Conservation (phyloP, 2,329 filamentous ascomycete species). For the Cladosporium sp. region DNA sequence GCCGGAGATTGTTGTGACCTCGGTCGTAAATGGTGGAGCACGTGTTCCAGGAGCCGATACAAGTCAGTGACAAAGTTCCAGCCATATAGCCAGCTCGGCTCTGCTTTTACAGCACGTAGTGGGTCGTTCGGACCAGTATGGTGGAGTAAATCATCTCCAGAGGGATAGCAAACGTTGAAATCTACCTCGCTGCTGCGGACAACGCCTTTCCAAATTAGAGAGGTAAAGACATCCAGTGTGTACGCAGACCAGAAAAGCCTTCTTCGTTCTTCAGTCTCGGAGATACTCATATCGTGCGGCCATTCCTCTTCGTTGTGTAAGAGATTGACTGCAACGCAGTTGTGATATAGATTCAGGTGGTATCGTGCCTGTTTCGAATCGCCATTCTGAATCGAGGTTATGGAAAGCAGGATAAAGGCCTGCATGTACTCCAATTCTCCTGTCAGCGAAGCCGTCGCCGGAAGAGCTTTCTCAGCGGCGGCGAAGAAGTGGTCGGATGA, state of each 20-base stretch:
- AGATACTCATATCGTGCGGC: conserved; percentile 46
- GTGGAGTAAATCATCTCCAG: background rate
- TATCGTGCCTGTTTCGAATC: conserved; percentile 50
- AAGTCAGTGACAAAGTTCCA: conserved; percentile 61
- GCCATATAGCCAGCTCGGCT: conserved; percentile 51
- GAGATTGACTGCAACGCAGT: conserved; percentile 48
- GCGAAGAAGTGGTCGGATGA: conserved; percentile 44
- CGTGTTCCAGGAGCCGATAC: conserved; percentile 57
- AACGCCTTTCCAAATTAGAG: conserved; percentile 54
- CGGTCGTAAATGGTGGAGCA: conserved; percentile 15
- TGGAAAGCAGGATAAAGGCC: conserved; percentile 47
- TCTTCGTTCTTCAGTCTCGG: conserved; percentile 52
- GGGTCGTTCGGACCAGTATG: conserved; percentile 26
- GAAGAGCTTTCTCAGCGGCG: conserved; percentile 28
- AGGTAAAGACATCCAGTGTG: conserved; percentile 56
- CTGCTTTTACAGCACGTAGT: conserved; percentile 37
- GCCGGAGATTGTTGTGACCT: background rate
- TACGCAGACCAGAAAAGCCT: conserved; percentile 59
- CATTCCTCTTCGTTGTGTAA: conserved; percentile 55
- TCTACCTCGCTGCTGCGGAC: conserved; percentile 50
- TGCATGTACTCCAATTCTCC: background rate
- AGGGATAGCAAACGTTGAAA: conserved; percentile 31
- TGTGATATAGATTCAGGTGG: conserved; percentile 52
- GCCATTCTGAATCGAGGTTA: conserved; percentile 54
- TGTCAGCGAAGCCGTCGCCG: background rate